A percentile compares a stretch with the other conserved stretches of the same genome.
Conservation (phyloP, 345 rosid genomes). For the Capsella bursapastoris region DNA sequence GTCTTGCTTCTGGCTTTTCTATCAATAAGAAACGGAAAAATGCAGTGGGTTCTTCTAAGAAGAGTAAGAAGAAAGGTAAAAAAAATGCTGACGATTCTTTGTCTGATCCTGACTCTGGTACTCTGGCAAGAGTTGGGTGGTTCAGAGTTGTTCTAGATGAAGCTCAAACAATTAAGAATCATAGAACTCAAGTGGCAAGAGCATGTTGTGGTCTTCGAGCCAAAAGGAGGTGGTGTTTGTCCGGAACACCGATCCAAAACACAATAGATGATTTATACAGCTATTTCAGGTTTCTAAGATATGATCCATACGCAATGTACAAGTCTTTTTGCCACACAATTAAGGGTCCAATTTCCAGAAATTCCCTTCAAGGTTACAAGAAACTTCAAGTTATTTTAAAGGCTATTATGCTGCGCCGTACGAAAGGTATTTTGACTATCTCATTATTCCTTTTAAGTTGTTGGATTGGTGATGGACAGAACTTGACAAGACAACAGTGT, state of each 20-base stretch:
- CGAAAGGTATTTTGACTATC: conserved; percentile 68
- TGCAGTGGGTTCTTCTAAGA: conserved; percentile 47
- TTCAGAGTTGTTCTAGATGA: conserved; percentile 89
- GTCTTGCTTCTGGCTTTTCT: conserved; percentile 71
- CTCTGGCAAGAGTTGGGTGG: conserved; percentile 88
- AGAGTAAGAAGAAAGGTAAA: conserved; percentile 69
- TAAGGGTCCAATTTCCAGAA: conserved; percentile 75
- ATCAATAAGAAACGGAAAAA: conserved; percentile 63
- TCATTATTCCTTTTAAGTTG: conserved; percentile 25
- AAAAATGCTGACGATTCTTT: conserved; percentile 59
- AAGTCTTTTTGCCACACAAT: conserved; percentile 66
- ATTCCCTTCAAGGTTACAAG: conserved; percentile 79
- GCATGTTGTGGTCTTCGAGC: conserved; percentile 98
- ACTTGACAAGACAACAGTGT: conserved; percentile 17
- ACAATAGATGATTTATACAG: conserved; percentile 90
- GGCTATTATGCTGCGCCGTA: conserved; percentile 96
- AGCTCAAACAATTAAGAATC: conserved; percentile 99
- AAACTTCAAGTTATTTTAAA: conserved; percentile 88
- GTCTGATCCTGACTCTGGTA: conserved; percentile 65
- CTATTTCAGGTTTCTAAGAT: conserved; percentile 93
- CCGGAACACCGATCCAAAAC: conserved; percentile 98
- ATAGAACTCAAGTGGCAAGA: conserved; percentile 95
- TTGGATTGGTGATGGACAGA: conserved; percentile 11
- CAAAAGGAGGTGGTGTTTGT: conserved; percentile 95
- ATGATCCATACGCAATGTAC: conserved; percentile 79